Evolutionary conservation across 139 green algal genomes (phyloP), one percentile per base, ranked within the genome.

Genomic region (Nannochloris sp.): DNA sequence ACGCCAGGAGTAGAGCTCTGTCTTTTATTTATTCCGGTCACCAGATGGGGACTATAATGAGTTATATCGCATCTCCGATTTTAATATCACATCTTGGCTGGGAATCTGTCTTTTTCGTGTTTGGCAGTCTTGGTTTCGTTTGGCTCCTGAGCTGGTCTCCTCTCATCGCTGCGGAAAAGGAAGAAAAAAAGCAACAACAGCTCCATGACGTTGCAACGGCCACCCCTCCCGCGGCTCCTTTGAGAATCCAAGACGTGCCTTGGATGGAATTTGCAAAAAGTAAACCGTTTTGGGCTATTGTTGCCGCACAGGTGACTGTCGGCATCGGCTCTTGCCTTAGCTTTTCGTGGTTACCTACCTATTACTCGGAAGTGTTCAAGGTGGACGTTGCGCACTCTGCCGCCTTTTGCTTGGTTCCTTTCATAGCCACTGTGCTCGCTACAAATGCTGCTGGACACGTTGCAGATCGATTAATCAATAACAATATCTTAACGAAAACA

Each of bases 301-400:
- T 85, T 23, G 45, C 75, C 19, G 69, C 81, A 14, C 81, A 87
- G 42, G 59, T 70, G 19, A 27, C 65, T 12, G 76, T 75, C 37
- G 66, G 72, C 9, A 63, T 85, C 6, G 83, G 83, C 5, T 71
- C 80, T 51, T 75, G 77, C 32, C 70, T 86, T 23, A 73, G 61
- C 32, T 75, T 87, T 46, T 73, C 54, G 6, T 91, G 86, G 86
- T 69, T 92, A 38, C 86, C 86, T 24, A 85, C 73, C 3, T 92
- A 82, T 61, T 93, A 88, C 74, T 77, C 64, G 46, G 55, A 85
- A 42, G 64, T 76, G 46, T 90, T 85, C 25, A 60, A 70, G 14
- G 64, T 94, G 1, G 76, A 90, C 60, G 63, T 91, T 13, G 63
- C 54, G 6, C 51, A 73, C 27, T 81, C 74, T 3, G 71, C 86